Conservation (phyloP, 2,329 filamentous ascomycete species). For the Ceratocystis destructans region DNA sequence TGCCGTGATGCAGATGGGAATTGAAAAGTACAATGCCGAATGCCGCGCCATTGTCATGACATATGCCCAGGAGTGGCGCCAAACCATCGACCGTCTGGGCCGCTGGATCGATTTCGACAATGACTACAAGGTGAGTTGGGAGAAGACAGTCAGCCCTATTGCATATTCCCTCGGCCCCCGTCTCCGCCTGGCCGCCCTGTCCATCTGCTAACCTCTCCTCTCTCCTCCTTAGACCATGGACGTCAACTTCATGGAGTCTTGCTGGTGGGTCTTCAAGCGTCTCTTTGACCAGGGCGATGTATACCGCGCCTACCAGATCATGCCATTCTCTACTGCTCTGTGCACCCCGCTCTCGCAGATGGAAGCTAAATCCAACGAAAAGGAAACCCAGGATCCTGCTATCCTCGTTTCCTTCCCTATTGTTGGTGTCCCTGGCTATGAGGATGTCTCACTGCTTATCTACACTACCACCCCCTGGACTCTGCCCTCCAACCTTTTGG, state of each 20-base stretch:
- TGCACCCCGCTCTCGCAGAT: constrained; percentile 64
- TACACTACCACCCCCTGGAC: constrained; percentile 68
- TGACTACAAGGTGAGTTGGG: constrained; percentile 50
- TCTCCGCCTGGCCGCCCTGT: background rate
- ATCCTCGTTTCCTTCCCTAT: constrained; percentile 59
- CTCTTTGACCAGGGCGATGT: constrained; percentile 58
- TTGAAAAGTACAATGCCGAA: constrained; percentile 72
- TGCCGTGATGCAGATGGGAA: constrained; percentile 65
- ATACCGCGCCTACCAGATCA: constrained; percentile 59
- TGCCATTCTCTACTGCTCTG: constrained; percentile 63
- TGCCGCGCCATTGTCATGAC: constrained; percentile 79
- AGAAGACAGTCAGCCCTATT: background rate
- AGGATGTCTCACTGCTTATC: constrained; percentile 42
- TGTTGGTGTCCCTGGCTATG: constrained; percentile 44
- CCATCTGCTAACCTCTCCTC: background rate
- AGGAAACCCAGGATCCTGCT: constrained; percentile 60
- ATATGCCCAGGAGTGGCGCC: constrained; percentile 65
- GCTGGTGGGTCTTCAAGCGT: constrained; percentile 69
- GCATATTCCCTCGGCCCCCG: background rate
- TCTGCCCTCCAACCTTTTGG: constrained; percentile 58
- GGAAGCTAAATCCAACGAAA: constrained; percentile 63
- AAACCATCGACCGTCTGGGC: constrained; percentile 58
- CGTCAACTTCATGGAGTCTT: constrained; percentile 59
- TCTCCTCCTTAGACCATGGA: constrained; percentile 48
- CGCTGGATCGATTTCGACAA: constrained; percentile 71